A percentile compares a stretch with the other conserved stretches of the same genome.
Evolutionary conservation across 2,329 filamentous ascomycete species (phyloP).

Genomic region (Trichoderma sp.): DNA sequence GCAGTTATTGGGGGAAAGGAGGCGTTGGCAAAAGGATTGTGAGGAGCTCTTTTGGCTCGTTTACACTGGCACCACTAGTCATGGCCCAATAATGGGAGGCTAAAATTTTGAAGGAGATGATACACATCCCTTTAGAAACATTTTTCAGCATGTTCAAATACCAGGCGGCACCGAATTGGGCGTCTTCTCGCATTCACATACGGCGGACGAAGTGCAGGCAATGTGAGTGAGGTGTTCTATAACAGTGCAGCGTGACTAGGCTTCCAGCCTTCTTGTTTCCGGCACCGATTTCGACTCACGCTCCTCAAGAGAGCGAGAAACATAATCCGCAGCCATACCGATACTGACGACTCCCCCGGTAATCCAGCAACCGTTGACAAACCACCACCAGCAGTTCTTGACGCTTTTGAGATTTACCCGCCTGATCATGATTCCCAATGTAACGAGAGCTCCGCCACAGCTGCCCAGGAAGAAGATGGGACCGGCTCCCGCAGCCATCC

Average conservation of each 20-base stretch:
- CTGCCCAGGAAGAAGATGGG: slow-evolving; percentile 66
- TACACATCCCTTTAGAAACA: not conserved
- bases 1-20: slow-evolving; percentile 28
- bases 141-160: slow-evolving; percentile 19
- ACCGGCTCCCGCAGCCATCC: slow-evolving; percentile 62
- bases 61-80: slow-evolving; percentile 47
- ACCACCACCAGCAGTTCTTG: slow-evolving; percentile 74
- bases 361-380: slow-evolving; percentile 66
- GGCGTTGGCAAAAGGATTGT: slow-evolving; percentile 41
- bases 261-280: not conserved
- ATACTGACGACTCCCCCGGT: slow-evolving; percentile 61
- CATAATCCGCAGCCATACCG: slow-evolving; percentile 59
- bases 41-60: slow-evolving; percentile 46
- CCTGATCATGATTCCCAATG: slow-evolving; percentile 64
- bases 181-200: not conserved
- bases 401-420: slow-evolving; percentile 63
- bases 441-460: slow-evolving; percentile 60
- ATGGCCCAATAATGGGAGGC: slow-evolving; percentile 43
- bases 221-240: not conserved
- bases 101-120: slow-evolving; percentile 42
- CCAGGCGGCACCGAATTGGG: slow-evolving; percentile 5
- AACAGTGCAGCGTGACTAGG: not conserved
- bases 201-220: not conserved
- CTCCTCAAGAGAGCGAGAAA: slow-evolving; percentile 34
- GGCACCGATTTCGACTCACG: not conserved